These are phyloP conservation scores for Corchorus capsularis DNA, from an alignment of 345 rosid genomes.

Conservation along the genomic window DNA sequence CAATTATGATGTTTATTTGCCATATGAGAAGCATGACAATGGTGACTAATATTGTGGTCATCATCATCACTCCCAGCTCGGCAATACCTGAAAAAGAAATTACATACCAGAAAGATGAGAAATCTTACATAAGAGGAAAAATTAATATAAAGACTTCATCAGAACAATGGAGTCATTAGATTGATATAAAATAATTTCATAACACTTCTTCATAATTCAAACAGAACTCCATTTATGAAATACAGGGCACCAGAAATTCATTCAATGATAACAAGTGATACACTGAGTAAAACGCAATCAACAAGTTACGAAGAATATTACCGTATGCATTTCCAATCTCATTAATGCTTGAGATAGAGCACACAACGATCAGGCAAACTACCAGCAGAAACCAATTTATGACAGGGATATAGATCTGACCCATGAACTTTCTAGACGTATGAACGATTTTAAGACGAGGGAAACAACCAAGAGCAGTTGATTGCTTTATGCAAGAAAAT, in stretches of 20 bases:
- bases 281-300: neutral
- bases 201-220: neutral
- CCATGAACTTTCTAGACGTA: conserved; percentile 98
- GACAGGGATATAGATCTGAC: conserved; percentile 99
- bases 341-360: conserved; percentile 74
- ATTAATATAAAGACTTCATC: neutral
- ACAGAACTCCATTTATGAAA: neutral
- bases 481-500: conserved; percentile 97
- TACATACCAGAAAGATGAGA: conserved; percentile 27
- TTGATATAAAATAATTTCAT: neutral
- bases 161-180: neutral
- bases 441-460: conserved; percentile 98
- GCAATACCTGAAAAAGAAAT: conserved; percentile 73
- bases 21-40: conserved; percentile 98
- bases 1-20: conserved; percentile 89
- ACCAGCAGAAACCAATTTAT: conserved; percentile 97
- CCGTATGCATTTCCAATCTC: conserved; percentile 99
- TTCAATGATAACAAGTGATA: neutral
- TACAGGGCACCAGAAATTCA: neutral
- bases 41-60: conserved; percentile 88
- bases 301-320: conserved; percentile 39
- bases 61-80: conserved; percentile 99
- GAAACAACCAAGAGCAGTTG: conserved; percentile 94
- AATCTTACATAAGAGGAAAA: neutral
- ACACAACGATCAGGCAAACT: conserved; percentile 74